Evolutionary conservation across 2,329 filamentous ascomycete genomes (phyloP), one percentile per base, ranked within the genome.

Genomic region (Emmonsia crescens): DNA sequence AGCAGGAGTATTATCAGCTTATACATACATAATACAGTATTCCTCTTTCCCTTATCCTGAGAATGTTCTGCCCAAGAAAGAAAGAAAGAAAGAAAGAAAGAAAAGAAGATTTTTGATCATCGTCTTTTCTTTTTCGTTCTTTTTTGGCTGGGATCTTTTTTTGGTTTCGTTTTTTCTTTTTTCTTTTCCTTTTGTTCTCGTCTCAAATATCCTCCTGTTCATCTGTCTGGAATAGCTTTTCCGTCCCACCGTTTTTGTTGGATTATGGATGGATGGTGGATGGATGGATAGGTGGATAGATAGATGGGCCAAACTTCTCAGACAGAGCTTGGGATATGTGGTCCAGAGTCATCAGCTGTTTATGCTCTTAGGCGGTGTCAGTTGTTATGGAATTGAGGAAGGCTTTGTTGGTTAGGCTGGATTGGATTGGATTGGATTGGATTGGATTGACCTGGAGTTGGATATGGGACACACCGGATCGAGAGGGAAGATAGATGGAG

Each of bases 1-100:
- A 49, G 24, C 49, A 52, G 49, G 49, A 33, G 49, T 54, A 54
- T 54, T 54, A 31, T 54, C 49, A n/a, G 29, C 49, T 5, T n/a
- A 54, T 54, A 51, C 21, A 24, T 27, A 27, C 36, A 57, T 57
- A n/a, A n/a, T 57, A 38, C 29, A 14, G 21, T 42, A 54, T 56
- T 57, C 46, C 58, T 42, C 33, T 62, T 44, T 36, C 31, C 59
- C 59, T 44, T 60, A 14, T 64, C 31, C n/a, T n/a, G n/a, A n/a
- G n/a, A n/a, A n/a, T n/a, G n/a, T n/a, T n/a, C n/a, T n/a, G n/a
- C n/a, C n/a, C n/a, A n/a, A n/a, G n/a, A n/a, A n/a, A n/a, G n/a
- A 38, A 29, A 27, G 21, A 49, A 27, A 29, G 12, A 29, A 27
- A 33, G 3, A 14, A 31, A n/a, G 5, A 31, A 14, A 10, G 6